Evolutionary conservation across 73 alveolate genomes (phyloP), one percentile per base, ranked within the genome.

Genomic region (Paramecium octaurelia): DNA sequence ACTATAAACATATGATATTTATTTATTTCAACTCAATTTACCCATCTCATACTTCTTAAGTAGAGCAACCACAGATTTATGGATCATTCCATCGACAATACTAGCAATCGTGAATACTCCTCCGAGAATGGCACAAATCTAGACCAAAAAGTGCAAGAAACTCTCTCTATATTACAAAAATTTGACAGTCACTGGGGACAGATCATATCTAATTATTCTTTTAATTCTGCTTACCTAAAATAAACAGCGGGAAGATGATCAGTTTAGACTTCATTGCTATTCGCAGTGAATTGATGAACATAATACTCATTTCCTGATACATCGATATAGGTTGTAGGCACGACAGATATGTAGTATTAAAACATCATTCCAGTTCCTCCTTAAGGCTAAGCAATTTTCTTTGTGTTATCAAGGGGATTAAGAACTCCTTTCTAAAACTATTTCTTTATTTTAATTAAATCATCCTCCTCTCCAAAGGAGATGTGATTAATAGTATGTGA

Each of bases 51-150:
- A 86, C 80, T 92, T 91, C 58, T 93, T 95, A 46, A 95, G 95
- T 18, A 95, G 20, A n/a, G 86, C 84, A 16, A 93, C 85, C 42
- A 95, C 92, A 6, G 97, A 86, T 48, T 92, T 92, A 88, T 95
- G 96, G 16, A 96, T 58, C 88, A 95, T 86, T 43, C 96, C 92
- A 92, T 97, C 99, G 48, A 98, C 92, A 21, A 98, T 93, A 50
- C 99, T 99, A 54, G 99, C 98, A 27, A 97, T 98, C 34, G 99
- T 98, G 93, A 97, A 98, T 36, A 98, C 97, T 35, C 99, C 99
- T 85, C 99, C 99, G 29, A 98, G 86, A 80, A 99, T 98, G 34
- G 99, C 99, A 94, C 99, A 98, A 71, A 99, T 95, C 94, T 97
- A 97, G 50, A 96, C 96, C 40, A 97, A 77, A 91, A 96, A 96